phyloP scores from a whole-genome alignment of 352 stramenopile genomes.

The Salisapilia sapeloensis region DNA sequence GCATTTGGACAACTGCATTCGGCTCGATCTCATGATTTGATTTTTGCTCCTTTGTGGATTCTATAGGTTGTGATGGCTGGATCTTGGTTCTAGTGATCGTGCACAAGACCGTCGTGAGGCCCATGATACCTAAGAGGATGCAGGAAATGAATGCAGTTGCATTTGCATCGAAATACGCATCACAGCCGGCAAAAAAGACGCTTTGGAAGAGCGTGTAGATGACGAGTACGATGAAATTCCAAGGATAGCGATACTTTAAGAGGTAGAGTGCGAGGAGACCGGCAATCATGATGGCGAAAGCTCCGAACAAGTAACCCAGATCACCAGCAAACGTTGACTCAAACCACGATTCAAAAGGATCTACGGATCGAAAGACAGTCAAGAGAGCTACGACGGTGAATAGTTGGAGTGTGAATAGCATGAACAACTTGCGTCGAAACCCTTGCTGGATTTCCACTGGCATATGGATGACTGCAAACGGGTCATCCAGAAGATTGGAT shows the following conservation, averaged over 20 bases:
- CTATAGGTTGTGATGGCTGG: neutral
- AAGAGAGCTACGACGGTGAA: constrained; percentile 26
- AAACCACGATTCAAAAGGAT: constrained; percentile 22
- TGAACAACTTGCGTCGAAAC: constrained; percentile 57
- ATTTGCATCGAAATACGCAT: constrained; percentile 34
- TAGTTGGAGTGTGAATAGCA: constrained; percentile 52
- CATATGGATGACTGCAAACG: constrained; percentile 57
- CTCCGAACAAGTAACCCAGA: constrained; percentile 29
- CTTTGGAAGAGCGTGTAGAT: constrained; percentile 43
- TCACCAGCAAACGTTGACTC: too few relatives aligned
- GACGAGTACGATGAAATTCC: constrained; percentile 47
- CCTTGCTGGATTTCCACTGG: constrained; percentile 41
- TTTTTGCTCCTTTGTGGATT: too few relatives aligned
- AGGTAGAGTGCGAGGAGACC: constrained; percentile 51
- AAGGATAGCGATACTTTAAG: constrained; percentile 49
- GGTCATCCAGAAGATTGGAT: constrained; percentile 48
- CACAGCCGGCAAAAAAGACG: constrained; percentile 34
- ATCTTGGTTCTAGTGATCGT: constrained; percentile 23
- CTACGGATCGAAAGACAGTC: constrained; percentile 14
- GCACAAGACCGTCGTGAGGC: constrained; percentile 32
- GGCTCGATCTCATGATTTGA: too few relatives aligned
- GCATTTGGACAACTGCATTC: too few relatives aligned
- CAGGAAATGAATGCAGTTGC: constrained; percentile 47
- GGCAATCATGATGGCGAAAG: constrained; percentile 30
- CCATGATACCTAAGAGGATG: constrained; percentile 45